phyloP scores from a whole-genome alignment of 106 monocot species.

The Dendrobium officinale region DNA sequence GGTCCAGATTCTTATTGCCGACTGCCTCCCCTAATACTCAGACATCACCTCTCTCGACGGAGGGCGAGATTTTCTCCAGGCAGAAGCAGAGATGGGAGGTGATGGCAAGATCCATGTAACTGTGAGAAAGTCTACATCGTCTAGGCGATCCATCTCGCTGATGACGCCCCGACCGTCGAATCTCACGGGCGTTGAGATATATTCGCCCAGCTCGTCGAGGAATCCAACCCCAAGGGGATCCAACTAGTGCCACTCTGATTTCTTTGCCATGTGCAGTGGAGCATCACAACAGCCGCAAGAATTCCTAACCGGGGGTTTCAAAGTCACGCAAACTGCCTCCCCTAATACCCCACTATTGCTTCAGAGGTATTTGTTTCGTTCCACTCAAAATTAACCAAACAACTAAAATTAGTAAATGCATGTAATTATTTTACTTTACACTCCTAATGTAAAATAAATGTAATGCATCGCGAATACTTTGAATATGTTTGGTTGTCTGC shows the following conservation, averaged over 20 bases:
- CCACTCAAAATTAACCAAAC: too few species aligned
- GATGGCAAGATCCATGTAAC: constrained; percentile 69
- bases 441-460: too few species aligned
- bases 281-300: constrained; percentile 15
- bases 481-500: too few species aligned
- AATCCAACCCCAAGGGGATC: constrained; percentile 56
- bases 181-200: constrained; percentile 64
- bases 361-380: too few species aligned
- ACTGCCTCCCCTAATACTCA: constrained; percentile 58
- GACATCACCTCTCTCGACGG: constrained; percentile 55
- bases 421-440: too few species aligned
- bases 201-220: constrained; percentile 50
- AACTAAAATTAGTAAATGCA: too few species aligned
- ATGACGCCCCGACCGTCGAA: constrained; percentile 55
- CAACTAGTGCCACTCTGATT: constrained; percentile 55
- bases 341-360: too few species aligned
- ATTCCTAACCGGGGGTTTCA: too few species aligned
- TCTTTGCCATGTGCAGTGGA: constrained; percentile 43
- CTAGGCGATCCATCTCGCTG: constrained; percentile 36
- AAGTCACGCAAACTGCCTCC: too few species aligned
- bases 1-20: constrained; percentile 36
- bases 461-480: too few species aligned
- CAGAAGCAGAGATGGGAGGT: constrained; percentile 42
- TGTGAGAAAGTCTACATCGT: constrained; percentile 43
- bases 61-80: constrained; percentile 33